Percentiles rank a stretch among this genome's conserved stretches.
Conservation (phyloP, 345 rosid species). For the Trapa bicornis region DNA sequence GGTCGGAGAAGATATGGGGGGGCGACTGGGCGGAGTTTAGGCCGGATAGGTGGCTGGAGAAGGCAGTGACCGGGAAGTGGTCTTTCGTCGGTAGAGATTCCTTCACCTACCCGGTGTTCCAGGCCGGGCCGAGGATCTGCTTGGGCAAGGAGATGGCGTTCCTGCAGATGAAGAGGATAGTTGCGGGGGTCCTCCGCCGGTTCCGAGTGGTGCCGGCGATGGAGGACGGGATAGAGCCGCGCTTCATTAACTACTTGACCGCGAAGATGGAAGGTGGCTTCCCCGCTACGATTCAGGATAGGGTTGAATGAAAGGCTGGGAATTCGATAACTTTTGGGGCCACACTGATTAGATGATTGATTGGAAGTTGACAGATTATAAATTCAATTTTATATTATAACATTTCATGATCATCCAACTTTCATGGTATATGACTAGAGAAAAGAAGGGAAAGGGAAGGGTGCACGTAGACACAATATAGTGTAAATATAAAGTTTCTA, state of each 20-base stretch:
- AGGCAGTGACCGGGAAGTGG: constrained; percentile 17
- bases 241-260: constrained; percentile 12
- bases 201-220: constrained; percentile 38
- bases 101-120: constrained; percentile 27
- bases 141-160: constrained; percentile 37
- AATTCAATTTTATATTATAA: no score
- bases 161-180: constrained; percentile 34
- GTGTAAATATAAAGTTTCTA: no score
- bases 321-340: no score
- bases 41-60: constrained; percentile 31
- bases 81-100: constrained; percentile 25
- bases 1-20: constrained; percentile 37
- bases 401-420: no score
- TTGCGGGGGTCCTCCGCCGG: constrained; percentile 23
- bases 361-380: no score
- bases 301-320: not conserved
- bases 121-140: constrained; percentile 36
- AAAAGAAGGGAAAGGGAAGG: no score
- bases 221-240: constrained; percentile 15
- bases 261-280: constrained; percentile 52
- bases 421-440: no score
- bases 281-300: constrained; percentile 27
- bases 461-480: no score
- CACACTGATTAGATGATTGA: no score
- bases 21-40: constrained; percentile 29